phyloP scores from a whole-genome alignment of 352 stramenopile genomes.

The Peronospora destructor region DNA sequence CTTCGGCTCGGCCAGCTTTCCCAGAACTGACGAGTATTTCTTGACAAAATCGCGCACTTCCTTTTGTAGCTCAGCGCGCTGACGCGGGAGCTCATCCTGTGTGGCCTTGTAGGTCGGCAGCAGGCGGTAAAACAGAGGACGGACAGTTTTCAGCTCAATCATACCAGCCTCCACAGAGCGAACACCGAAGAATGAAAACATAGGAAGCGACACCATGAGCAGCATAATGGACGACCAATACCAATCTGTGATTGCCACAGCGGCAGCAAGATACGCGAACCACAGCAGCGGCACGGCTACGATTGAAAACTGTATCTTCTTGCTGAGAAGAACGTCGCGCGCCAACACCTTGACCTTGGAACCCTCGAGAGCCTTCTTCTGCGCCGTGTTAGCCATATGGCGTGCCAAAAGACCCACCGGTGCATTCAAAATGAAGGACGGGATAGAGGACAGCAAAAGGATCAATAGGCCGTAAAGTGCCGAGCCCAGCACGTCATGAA shows the following conservation, averaged over 20 bases:
- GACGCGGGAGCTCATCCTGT: constrained; percentile 67
- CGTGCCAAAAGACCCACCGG: constrained; percentile 85
- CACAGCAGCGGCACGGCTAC: constrained; percentile 85
- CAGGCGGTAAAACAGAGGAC: constrained; percentile 75
- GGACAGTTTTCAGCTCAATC: constrained; percentile 83
- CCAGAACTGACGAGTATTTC: constrained; percentile 55
- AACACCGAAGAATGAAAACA: constrained; percentile 86
- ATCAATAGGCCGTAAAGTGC: constrained; percentile 80
- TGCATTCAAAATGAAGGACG: constrained; percentile 87
- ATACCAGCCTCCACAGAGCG: constrained; percentile 82
- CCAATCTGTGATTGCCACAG: constrained; percentile 77
- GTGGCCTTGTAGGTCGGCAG: constrained; percentile 70
- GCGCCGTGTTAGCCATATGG: constrained; percentile 60
- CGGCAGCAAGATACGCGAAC: constrained; percentile 79
- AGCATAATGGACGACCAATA: constrained; percentile 81
- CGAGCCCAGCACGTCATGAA: constrained; percentile 86
- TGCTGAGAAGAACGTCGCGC: constrained; percentile 86
- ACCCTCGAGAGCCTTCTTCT: constrained; percentile 77
- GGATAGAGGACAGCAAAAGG: constrained; percentile 85
- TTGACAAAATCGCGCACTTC: constrained; percentile 72
- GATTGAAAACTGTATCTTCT: constrained; percentile 92
- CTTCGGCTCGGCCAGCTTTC: constrained; percentile 57
- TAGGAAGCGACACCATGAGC: constrained; percentile 70
- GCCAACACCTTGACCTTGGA: constrained; percentile 90
- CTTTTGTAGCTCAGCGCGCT: constrained; percentile 61